These are phyloP conservation scores for Plectranthus barbatus DNA, from an alignment of 257 asterid genomes.

Conservation along the genomic window DNA sequence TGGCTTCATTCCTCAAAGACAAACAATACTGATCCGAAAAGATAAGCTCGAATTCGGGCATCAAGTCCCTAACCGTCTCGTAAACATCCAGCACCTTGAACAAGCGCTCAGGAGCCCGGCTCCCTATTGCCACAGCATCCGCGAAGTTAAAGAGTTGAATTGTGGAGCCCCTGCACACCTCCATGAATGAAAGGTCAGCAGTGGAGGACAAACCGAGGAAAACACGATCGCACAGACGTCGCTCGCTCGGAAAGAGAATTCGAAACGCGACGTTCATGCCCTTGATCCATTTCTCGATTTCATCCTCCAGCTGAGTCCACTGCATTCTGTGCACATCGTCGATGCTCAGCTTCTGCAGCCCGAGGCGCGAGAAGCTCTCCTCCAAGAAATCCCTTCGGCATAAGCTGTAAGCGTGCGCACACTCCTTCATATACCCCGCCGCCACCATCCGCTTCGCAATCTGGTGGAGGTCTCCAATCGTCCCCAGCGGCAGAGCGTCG, in stretches of 20 bases:
- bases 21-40: conserved; percentile 82
- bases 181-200: conserved; percentile 86
- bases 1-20: conserved; percentile 65
- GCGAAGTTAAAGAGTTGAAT: conserved; percentile 85
- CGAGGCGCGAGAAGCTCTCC: conserved; percentile 86
- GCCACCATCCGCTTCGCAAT: conserved; percentile 87
- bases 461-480: conserved; percentile 66
- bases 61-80: conserved; percentile 75
- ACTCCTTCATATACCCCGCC: conserved; percentile 87
- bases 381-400: conserved; percentile 80
- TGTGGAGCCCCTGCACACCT: conserved; percentile 81
- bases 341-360: conserved; percentile 73
- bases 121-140: conserved; percentile 79
- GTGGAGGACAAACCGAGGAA: conserved; percentile 61
- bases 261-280: conserved; percentile 65
- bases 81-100: conserved; percentile 87
- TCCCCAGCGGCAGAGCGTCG: conserved; percentile 75
- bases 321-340: conserved; percentile 87
- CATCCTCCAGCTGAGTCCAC: conserved; percentile 85
- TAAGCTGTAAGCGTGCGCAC: conserved; percentile 77
- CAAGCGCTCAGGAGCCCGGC: conserved; percentile 91
- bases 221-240: conserved; percentile 78
- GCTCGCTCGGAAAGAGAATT: conserved; percentile 86
- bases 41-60: conserved; percentile 78
- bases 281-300: conserved; percentile 88